Evolutionary conservation across 1,284 basidiomycete genomes (phyloP).

Genomic region (Ceratorhiza oryzae-sativae): DNA sequence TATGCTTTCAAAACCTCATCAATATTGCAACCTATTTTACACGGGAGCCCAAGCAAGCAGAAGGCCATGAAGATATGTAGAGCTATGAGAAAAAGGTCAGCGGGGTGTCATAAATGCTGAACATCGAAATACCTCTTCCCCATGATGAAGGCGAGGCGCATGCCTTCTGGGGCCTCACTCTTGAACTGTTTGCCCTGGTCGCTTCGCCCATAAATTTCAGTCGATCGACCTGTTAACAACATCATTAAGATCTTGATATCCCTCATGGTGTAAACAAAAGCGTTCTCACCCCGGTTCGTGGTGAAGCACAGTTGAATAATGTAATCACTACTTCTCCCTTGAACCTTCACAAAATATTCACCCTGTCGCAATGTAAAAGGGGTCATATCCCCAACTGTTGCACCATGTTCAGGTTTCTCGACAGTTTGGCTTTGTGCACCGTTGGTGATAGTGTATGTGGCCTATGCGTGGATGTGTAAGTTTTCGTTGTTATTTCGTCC

Average conservation of each 20-base stretch:
- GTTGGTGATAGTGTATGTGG: not conserved
- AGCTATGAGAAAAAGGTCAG: not conserved
- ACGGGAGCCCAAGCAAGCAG: slow-evolving; percentile 1
- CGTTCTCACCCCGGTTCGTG: slow-evolving; percentile 8
- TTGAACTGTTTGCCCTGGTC: not conserved
- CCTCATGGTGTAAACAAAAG: too few relatives aligned
- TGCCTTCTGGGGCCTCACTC: not conserved
- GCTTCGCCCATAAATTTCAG: not conserved
- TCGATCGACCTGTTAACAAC: slow-evolving; percentile 4
- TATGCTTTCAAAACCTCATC: too few relatives aligned
- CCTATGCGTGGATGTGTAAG: not conserved
- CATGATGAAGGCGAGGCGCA: not conserved
- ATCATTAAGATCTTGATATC: too few relatives aligned
- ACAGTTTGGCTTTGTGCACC: not conserved
- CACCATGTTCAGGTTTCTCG: not conserved
- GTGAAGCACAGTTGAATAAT: slow-evolving; percentile 10
- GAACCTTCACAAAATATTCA: slow-evolving; percentile 6
- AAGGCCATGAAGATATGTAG: not conserved
- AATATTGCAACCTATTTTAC: too few relatives aligned
- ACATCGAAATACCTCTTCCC: slow-evolving; percentile 18
- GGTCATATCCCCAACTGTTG: too few relatives aligned
- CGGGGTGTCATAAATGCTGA: not conserved
- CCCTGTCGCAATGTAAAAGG: not conserved
- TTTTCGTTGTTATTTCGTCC: not conserved
- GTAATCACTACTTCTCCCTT: not conserved